Conservation (phyloP, 2,329 filamentous ascomycete species). For the Stagonosporopsis chrysanthemi region DNA sequence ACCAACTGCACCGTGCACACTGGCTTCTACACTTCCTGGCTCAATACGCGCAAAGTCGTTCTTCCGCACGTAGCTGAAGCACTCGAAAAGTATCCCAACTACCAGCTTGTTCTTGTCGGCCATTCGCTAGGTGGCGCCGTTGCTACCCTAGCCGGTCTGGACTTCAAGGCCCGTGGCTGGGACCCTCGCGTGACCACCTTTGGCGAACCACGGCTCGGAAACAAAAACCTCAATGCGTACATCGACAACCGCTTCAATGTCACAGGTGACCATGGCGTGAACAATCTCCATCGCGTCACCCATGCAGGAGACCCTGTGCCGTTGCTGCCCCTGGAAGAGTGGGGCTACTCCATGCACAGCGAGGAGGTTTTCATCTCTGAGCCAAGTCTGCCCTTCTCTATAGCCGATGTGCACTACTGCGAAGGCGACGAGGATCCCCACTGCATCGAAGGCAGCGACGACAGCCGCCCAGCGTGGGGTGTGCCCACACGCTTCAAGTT, state of each 20-base stretch:
- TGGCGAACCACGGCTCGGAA: conserved; percentile 78
- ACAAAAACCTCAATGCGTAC: conserved; percentile 60
- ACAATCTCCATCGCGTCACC: conserved; percentile 77
- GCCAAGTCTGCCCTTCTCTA: conserved; percentile 69
- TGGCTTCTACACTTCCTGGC: conserved; percentile 88
- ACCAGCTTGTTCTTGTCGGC: conserved; percentile 80
- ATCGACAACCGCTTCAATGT: conserved; percentile 61
- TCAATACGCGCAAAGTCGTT: conserved; percentile 73
- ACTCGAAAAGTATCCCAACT: conserved; percentile 69
- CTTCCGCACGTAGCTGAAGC: conserved; percentile 70
- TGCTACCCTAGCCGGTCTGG: conserved; percentile 83
- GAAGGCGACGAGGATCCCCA: conserved; percentile 71
- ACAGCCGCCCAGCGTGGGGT: conserved; percentile 38
- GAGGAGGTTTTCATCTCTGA: conserved; percentile 89
- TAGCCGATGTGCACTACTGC: conserved; percentile 75
- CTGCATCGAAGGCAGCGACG: conserved; percentile 71
- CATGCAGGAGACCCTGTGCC: conserved; percentile 89
- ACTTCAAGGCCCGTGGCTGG: conserved; percentile 80
- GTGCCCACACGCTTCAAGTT: conserved; percentile 70
- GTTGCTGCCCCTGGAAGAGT: conserved; percentile 82
- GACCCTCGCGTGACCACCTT: conserved; percentile 85
- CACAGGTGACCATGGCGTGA: conserved; percentile 26
- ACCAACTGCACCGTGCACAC: conserved; percentile 89
- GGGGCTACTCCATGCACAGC: conserved; percentile 85
- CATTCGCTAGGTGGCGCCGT: conserved; percentile 94